Base-by-base conservation (phyloP, 257 asterid genomes). In the Fraxinus cuspidata region DNA sequence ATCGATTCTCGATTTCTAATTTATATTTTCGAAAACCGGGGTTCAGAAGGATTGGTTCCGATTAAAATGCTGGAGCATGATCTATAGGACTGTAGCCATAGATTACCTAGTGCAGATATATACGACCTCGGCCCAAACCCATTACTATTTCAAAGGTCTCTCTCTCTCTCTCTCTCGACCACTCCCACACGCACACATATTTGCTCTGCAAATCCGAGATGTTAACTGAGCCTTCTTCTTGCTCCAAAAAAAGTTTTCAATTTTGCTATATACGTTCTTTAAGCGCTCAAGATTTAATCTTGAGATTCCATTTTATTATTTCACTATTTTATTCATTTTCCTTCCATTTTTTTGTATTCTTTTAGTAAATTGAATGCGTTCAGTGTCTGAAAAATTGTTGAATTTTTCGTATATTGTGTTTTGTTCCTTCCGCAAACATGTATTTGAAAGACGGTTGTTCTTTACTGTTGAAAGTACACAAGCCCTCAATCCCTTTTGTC, bases 361-460 rank as follows among this genome's bases (percentile, higher is more conserved):
- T 25, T 63, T 3, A 3, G 11, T 16, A 19, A n/a, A 19, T 53
- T 10, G 32, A 23, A 23, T n/a, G 16, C 19, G 7, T 1, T 23
- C 68, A 11, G 78, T 42, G 9, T 47, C 53, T 74, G 76, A 64
- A 23, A 44, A 34, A 64, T 19, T 72, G 15, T 74, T 65, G 79
- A 71, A 6, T 64, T 35, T 63, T 2, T 49, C 71, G 15, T 8
- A 31, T 19, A 8, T 21, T 71, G 16, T 63, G 38, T n/a, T 12
- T 42, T 40, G 2, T 18, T 58, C 44, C 16, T 29, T 32, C 27
- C 25, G 77, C 69, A 74, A 79, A 58, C 15, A 88, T 92, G 96
- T 84, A 84, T 82, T 77, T 94, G 88, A 94, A 87, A 83, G 93
- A 85, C 78, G 94, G 97, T 23, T 86, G 97, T 70, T 86, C 92